phyloP scores from a whole-genome alignment of 306 rosid genomes.

The Quercus cerris region DNA sequence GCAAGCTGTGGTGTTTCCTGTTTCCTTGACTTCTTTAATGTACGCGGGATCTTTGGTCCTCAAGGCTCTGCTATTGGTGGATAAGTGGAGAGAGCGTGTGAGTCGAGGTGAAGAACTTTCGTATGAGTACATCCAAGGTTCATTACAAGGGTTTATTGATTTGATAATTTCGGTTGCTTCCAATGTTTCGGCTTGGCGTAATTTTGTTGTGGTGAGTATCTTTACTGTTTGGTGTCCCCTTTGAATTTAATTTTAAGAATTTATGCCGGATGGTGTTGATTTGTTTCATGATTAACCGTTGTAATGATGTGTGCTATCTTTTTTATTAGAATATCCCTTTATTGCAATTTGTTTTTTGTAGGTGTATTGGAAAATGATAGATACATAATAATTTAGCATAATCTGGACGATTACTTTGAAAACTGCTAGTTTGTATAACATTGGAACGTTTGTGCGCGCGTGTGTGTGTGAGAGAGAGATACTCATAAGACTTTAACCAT shows the following conservation, averaged over 20 bases:
- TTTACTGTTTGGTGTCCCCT: conserved; percentile 13
- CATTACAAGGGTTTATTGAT: conserved; percentile 22
- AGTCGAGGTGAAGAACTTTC: conserved; percentile 40
- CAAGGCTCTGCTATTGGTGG: conserved; percentile 50
- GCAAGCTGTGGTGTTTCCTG: conserved; percentile 82
- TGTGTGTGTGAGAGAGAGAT: not conserved
- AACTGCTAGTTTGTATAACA: not conserved
- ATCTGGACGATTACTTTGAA: not conserved
- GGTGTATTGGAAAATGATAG: not conserved
- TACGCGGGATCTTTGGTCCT: conserved; percentile 73
- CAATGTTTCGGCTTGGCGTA: conserved; percentile 70
- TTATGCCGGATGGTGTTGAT: not conserved
- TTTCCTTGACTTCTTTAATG: conserved; percentile 75
- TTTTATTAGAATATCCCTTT: too few species aligned
- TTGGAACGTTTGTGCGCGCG: not conserved
- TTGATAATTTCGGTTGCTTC: conserved; percentile 33
- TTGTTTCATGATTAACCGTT: not conserved
- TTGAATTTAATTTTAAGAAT: not conserved
- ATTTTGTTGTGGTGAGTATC: conserved; percentile 79
- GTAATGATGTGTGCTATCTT: too few species aligned
- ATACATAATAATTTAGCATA: not conserved
- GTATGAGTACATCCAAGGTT: conserved; percentile 26
- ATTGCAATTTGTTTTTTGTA: not conserved
- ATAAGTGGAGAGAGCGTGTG: conserved; percentile 45
- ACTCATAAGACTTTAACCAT: not conserved